A percentile compares a stretch with the other conserved stretches of the same genome.
phyloP scores from a whole-genome alignment of 495 filamentous ascomycete species.

The Durotheca rogersii region DNA sequence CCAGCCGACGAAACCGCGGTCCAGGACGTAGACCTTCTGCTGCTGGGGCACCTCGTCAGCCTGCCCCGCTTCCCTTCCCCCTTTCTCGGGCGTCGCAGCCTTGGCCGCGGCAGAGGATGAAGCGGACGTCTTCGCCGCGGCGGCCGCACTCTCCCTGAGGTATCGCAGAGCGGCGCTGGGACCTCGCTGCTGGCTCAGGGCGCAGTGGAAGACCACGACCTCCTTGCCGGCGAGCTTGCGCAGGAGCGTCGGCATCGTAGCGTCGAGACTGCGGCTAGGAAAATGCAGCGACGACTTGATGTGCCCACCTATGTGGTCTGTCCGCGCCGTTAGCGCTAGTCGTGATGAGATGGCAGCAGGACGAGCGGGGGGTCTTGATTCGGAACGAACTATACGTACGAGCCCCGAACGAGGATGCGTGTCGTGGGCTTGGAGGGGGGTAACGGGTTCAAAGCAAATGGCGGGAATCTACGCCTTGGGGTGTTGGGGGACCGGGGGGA shows the following conservation, averaged over 20 bases:
- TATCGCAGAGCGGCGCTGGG: slow-evolving; percentile 70
- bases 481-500: background rate
- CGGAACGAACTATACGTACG: too few species aligned
- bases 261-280: slow-evolving; percentile 70
- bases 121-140: slow-evolving; percentile 17
- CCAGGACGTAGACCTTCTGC: slow-evolving; percentile 78
- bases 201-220: slow-evolving; percentile 91
- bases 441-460: too few species aligned
- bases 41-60: slow-evolving; percentile 29
- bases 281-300: slow-evolving; percentile 75
- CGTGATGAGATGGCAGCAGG: too few species aligned
- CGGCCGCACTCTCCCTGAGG: slow-evolving; percentile 60
- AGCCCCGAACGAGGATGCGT: too few species aligned
- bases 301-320: slow-evolving; percentile 92
- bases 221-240: slow-evolving; percentile 75
- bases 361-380: too few species aligned
- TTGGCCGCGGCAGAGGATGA: slow-evolving; percentile 15
- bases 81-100: slow-evolving; percentile 10
- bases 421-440: too few species aligned
- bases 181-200: slow-evolving; percentile 85
- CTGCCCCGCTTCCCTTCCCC: slow-evolving; percentile 17
- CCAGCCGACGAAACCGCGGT: slow-evolving; percentile 88
- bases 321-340: too few species aligned
- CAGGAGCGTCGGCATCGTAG: slow-evolving; percentile 76
- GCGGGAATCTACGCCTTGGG: background rate